Evolutionary conservation across 75 land plant species (phyloP), one percentile per base, ranked within the genome.

Genomic region (Sequoia sempervirens): DNA sequence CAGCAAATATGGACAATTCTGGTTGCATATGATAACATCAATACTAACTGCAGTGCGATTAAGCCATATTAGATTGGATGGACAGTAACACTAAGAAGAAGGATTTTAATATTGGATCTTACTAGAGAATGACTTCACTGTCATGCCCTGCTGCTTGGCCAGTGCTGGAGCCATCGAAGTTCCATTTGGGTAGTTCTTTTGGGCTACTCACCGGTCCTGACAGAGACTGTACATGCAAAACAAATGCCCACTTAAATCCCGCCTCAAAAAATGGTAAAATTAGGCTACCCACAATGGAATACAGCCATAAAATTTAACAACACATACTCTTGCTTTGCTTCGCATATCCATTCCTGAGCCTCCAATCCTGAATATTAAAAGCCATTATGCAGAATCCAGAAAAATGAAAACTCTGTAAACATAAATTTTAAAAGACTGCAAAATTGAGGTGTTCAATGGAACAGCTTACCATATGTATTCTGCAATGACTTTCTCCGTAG

Each of bases 101-200:
- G 5, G 23, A 78, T 11, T 52, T 23, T 28, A 53, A 76, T 45
- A 41, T 69, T 30, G 36, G 69, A 32, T 43, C 91, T 66, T 85
- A 93, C 95, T 91, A 92, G 56, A 96, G 58, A 75, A 96, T 93
- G 46, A 96, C 99, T 92, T 96, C 99, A 85, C 97, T 95, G 90
- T 95, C 99, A 50, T 91, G 89, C 5, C 97, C 97, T 38, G 94
- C 89, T 37, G 99, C 99, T 87, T 97, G 99, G 20, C 96, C 96
- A 11, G 99, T 97, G 93, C 96, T 94, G 3, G 99, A 97, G 28
- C 99, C 99, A 73, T 97, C 99, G 82, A 87, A 97, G 76, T 97
- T 97, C 99, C 99, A 97, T 84, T 91, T 95, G 41, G 99, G 98
- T 26, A 97, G 89, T 90, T 92, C 76, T 46, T 86, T 83, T 14